These are phyloP conservation scores for Blastobotrys americana DNA, from an alignment of 805 yeast species.

Conservation along the genomic window DNA sequence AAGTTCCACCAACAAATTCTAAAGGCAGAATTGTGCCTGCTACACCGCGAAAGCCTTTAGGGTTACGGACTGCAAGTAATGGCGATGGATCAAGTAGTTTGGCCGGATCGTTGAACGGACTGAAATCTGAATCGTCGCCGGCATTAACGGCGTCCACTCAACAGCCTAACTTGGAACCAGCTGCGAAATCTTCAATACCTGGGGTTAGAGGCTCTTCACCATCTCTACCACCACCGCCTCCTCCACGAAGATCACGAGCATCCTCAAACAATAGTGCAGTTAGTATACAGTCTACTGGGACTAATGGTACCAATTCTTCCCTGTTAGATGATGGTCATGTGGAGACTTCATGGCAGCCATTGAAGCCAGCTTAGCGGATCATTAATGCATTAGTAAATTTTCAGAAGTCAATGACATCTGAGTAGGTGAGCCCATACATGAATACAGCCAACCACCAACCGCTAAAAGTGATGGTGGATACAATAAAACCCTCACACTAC, in stretches of 20 bases:
- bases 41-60: slow-evolving; percentile 6
- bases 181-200: slow-evolving; percentile 1
- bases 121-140: neutral
- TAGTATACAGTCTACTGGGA: slow-evolving; percentile 6
- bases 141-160: neutral
- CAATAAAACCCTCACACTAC: too few relatives aligned
- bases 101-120: neutral
- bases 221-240: slow-evolving; percentile 9
- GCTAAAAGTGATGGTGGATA: too few relatives aligned
- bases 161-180: neutral
- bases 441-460: too few relatives aligned
- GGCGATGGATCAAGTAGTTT: too few relatives aligned
- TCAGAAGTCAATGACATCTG: too few relatives aligned
- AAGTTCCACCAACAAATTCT: neutral
- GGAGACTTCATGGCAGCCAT: slow-evolving; percentile 11
- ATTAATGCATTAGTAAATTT: too few relatives aligned
- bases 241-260: slow-evolving; percentile 10
- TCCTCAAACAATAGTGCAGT: neutral
- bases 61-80: neutral
- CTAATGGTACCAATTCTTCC: neutral
- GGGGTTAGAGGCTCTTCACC: neutral
- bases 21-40: slow-evolving; percentile 4
- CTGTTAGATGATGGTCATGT: slow-evolving; percentile 7
- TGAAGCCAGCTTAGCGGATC: slow-evolving; percentile 10
- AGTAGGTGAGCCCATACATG: too few relatives aligned